Evolutionary conservation across 73 alveolate species (phyloP).

Genomic region (Symbiodinium pilosum): DNA sequence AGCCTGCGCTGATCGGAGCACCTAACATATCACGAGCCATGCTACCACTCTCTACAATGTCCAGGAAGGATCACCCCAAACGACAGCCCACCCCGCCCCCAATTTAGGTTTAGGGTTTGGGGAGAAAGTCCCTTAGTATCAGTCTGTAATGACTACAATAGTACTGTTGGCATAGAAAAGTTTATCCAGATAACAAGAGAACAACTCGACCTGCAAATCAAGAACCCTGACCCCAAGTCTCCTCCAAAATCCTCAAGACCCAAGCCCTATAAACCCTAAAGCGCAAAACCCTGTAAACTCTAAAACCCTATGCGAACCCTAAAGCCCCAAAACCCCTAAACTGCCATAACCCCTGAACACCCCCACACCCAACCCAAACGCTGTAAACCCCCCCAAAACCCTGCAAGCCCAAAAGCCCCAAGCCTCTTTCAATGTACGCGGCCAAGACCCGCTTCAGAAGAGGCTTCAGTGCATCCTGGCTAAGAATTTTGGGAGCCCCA

Average conservation of each 20-base stretch:
- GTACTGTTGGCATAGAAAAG: too few relatives aligned
- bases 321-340: background rate
- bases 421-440: constrained; percentile 92
- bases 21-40: too few relatives aligned
- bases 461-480: constrained; percentile 17
- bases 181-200: too few relatives aligned
- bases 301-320: background rate
- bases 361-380: background rate
- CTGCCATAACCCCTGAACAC: background rate
- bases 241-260: too few relatives aligned
- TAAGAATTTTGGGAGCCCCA: background rate
- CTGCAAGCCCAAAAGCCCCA: too few relatives aligned
- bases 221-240: background rate
- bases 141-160: too few relatives aligned
- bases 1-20: too few relatives aligned
- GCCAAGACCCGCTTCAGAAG: constrained; percentile 33
- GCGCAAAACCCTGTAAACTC: background rate
- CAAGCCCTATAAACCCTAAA: too few relatives aligned
- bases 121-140: background rate
- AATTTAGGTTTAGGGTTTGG: background rate
- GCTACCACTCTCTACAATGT: too few relatives aligned
- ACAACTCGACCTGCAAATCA: too few relatives aligned
- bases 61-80: too few relatives aligned
- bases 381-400: background rate
- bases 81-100: too few relatives aligned